Evolutionary conservation across 331 rosid genomes (phyloP).

Genomic region (Rosa hybrid): DNA sequence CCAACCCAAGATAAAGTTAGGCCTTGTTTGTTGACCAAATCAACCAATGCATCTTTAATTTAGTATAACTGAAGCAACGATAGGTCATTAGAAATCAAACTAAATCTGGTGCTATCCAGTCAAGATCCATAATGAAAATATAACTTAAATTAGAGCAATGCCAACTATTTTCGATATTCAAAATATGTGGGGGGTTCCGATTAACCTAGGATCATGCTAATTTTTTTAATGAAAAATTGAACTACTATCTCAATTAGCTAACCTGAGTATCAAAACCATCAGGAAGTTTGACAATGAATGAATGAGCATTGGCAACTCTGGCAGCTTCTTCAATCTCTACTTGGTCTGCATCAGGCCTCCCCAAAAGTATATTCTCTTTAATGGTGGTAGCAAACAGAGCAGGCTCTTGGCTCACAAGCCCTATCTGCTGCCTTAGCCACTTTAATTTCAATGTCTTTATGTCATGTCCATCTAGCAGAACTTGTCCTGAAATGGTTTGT

Average conservation of each 20-base stretch:
- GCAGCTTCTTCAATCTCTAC: slow-evolving; percentile 98
- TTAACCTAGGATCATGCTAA: slow-evolving; percentile 11
- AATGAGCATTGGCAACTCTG: slow-evolving; percentile 96
- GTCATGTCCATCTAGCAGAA: slow-evolving; percentile 85
- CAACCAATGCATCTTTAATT: slow-evolving; percentile 20
- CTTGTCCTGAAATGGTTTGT: slow-evolving; percentile 66
- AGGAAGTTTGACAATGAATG: slow-evolving; percentile 89
- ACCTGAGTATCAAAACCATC: slow-evolving; percentile 97
- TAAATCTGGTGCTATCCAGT: slow-evolving; percentile 30
- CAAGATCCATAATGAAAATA: slow-evolving; percentile 44
- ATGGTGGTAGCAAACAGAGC: slow-evolving; percentile 98
- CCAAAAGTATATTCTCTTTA: slow-evolving; percentile 84
- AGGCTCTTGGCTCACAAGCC: slow-evolving; percentile 98
- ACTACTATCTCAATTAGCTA: slow-evolving; percentile 26
- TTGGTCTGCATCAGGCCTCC: slow-evolving; percentile 90
- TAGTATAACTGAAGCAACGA: not conserved
- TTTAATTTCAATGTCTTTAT: slow-evolving; percentile 78
- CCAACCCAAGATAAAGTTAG: slow-evolving; percentile 22
- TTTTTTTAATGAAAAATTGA: not conserved
- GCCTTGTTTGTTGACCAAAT: slow-evolving; percentile 55
- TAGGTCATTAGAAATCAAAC: slow-evolving; percentile 21
- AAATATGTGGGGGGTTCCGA: not conserved
- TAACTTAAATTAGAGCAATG: slow-evolving; percentile 24
- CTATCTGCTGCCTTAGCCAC: slow-evolving; percentile 97
- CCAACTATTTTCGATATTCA: not conserved